Evolutionary conservation across 768 basidiomycete species (phyloP), one percentile per base, ranked within the genome.

Genomic region (Suillus bovinus): DNA sequence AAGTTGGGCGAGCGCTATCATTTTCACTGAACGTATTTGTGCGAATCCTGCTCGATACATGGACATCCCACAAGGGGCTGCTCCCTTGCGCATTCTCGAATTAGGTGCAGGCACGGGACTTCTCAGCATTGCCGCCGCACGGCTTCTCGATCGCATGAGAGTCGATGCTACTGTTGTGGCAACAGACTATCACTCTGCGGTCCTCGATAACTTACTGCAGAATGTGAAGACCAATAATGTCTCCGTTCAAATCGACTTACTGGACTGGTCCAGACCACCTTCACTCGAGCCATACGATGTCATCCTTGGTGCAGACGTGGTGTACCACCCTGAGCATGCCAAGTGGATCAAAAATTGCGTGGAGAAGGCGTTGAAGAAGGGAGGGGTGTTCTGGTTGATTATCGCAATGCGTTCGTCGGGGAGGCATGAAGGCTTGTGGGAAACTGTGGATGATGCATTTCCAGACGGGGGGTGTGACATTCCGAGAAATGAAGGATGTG

Each of bases 31-130:
- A 67, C 80, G 82, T 52, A 79, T 93, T 56, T 87, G 86, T 50
- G 71, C 74, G 10, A 68, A 78, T 44, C 83, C 87, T 3, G 68
- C 64, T n/a, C 61, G 62, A 52, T 63, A 68, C 61, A 85, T 82
- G 64, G 29, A 38, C 36, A 39, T 39, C 38, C 24, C 55, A 41
- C 24, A 20, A 20, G 77, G 76, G 65, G 5, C 66, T 69, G 10
- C 31, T 14, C 52, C 11, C 34, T 62, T 84, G 2, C 77, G 84
- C 3, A 69, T 94, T 14, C 80, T 94, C 47, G 91, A 95, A 72
- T 81, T 95, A n/a, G 92, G 93, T 6, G 90, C 91, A 0, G 93
- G 93, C 4, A 94, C 93, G 0, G 93, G 93, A 5, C 76, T 94
- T 60, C 80, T 94, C n/a, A 90, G 90, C 66, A 87, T 95, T 64